Base-by-base conservation (phyloP, 2,329 filamentous ascomycete genomes). In the Ophiostoma perfectum region DNA sequence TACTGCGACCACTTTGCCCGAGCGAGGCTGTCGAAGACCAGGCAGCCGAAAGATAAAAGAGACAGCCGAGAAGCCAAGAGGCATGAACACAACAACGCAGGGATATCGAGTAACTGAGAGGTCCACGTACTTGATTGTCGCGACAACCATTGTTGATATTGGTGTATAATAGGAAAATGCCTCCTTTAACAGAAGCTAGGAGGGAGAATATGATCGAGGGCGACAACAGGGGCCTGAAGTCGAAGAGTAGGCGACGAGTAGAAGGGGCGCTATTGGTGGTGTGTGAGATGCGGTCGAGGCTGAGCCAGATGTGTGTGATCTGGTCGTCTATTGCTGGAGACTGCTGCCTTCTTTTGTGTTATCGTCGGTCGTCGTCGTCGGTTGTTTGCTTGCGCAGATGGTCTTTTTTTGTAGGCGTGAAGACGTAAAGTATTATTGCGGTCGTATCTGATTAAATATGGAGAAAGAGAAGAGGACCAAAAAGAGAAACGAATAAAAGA, bases 61-160 rank as follows among this genome's bases (percentile, higher is more conserved):
- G 8, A 47, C 4, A 27, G 18, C 49, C 27, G 27, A 55, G n/a
- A 27, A 27, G 55, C 55, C 27, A 16, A 18, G 8, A 11, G 6
- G 52, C 52, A 58, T 58, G 6, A 45, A 14, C 49, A n/a, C 55
- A 16, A 14, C 8, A 9, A 67, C 9, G 42, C 14, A 8, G 38
- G n/a, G 42, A 11, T 45, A 62, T 41, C 5, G 14, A 66, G 65
- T 55, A 66, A 64, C 64, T 63, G 67, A 49, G 62, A 70, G 68
- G 72, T 71, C 72, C 70, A 81, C 85, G 77, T 80, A 87, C 85
- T 87, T 87, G 80, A 87, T 87, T 75, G 85, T 87, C 81, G 84
- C 84, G 79, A 86, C 84, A 75, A 86, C 84, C 81, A 86, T 84
- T 38, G 42, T 64, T 44, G 41, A 64, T 18, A 11, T 63, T 27